These are phyloP conservation scores for Xylariaceae sp. DNA, from an alignment of 2,329 filamentous ascomycete genomes.

Conservation along the genomic window DNA sequence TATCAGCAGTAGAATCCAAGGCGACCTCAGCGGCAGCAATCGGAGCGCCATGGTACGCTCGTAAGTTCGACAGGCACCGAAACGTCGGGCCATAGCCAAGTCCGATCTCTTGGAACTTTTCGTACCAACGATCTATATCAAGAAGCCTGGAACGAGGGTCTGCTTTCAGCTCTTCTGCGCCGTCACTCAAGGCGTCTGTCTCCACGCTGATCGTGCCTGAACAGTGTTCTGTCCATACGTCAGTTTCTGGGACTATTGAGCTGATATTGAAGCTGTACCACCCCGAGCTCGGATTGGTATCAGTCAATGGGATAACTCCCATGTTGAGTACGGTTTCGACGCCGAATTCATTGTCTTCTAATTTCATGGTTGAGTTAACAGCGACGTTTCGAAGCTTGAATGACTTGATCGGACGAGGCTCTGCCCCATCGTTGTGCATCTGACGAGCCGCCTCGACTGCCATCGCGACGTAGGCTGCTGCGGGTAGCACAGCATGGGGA, in stretches of 20 bases:
- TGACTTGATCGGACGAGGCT: constrained; percentile 8
- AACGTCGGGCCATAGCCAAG: constrained; percentile 12
- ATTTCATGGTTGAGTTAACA: constrained; percentile 8
- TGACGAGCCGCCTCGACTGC: not conserved
- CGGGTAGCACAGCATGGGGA: not conserved
- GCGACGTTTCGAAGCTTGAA: constrained; percentile 14
- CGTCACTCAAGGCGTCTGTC: not conserved
- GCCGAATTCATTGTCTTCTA: constrained; percentile 12
- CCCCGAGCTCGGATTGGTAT: not conserved
- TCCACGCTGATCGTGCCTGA: not conserved
- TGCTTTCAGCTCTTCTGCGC: not conserved
- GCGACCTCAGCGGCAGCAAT: not conserved
- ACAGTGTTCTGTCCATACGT: constrained; percentile 13
- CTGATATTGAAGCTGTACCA: constrained; percentile 17
- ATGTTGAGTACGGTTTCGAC: constrained; percentile 16
- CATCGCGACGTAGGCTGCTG: not conserved
- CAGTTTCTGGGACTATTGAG: constrained; percentile 2
- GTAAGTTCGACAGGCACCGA: not conserved
- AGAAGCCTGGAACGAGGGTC: constrained; percentile 9
- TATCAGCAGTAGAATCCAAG: constrained; percentile 1
- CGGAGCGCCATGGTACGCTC: not conserved
- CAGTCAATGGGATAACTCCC: constrained; percentile 6
- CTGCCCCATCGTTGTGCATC: not conserved
- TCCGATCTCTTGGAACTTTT: constrained; percentile 3
- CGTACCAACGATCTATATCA: constrained; percentile 11